Evolutionary conservation across 306 rosid species (phyloP), one percentile per base, ranked within the genome.

Genomic region (Ormosia emarginata): DNA sequence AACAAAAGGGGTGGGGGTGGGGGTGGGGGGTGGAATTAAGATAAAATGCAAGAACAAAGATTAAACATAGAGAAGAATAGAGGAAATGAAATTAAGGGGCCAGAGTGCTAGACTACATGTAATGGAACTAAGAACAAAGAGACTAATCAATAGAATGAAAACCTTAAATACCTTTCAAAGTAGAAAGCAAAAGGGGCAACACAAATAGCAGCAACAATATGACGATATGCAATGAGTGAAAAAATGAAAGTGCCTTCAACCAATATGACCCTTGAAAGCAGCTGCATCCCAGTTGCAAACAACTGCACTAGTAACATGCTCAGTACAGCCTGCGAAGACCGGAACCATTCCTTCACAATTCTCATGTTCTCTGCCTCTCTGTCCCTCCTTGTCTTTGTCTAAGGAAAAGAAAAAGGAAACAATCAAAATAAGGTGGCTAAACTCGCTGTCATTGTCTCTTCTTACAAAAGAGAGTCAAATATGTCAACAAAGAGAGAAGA

Each of bases 181-280:
- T 72, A 88, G 43, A 91, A 78, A 11, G 94, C 98, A 67, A 92
- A 84, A 8, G 97, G 93, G 5, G 88, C 90, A 72, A 93, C 93
- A 74, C 87, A 88, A 2, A 94, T 1, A 3, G 97, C 88, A 17
- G 91, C 94, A 71, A 94, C 91, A 10, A 79, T 3, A 8, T 90
- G 91, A 5, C 95, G 87, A 70, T 94, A 91, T 0, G 90, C 83
- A 79, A 89, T 63, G 67, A 91, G 90, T 6, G 95, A 78, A 68
- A 90, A 92, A 9, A 91, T 79, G 83, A 89, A 94, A 24, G 90
- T 82, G 37, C 95, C 97, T 1, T 74, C 2, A 11, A 78, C 78
- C 5, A 94, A 65, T 2, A 89, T 72, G 1, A 88, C 61, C 37
- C 90, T 90, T 1, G 93, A 85, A 0, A 94, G 83, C 39, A 92